Percentiles rank a stretch among this genome's conserved stretches.
phyloP scores from a whole-genome alignment of 176 grass and related monocot species.

The Triticum urartu region DNA sequence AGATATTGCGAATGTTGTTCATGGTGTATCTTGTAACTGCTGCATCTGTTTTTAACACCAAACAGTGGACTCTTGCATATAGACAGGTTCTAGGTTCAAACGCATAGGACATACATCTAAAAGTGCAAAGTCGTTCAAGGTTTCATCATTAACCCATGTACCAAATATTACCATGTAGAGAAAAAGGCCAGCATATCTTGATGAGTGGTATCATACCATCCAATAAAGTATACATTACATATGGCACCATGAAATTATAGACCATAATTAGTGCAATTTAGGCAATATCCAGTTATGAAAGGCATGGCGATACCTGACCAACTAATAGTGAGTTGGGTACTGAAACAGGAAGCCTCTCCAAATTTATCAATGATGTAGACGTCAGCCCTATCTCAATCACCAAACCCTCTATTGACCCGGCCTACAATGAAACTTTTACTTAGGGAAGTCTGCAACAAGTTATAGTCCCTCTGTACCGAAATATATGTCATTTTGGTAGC shows the following conservation, averaged over 20 bases:
- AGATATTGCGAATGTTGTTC: not conserved
- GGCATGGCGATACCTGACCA: conserved; percentile 46
- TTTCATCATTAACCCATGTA: not conserved
- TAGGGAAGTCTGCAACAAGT: no score
- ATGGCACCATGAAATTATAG: not conserved
- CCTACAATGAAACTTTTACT: conserved; percentile 34
- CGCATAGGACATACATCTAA: not conserved
- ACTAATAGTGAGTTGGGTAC: conserved; percentile 78
- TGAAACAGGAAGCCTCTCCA: conserved; percentile 64
- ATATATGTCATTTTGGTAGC: no score
- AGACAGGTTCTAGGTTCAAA: not conserved
- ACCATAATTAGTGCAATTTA: not conserved
- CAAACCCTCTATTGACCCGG: conserved; percentile 77
- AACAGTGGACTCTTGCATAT: not conserved
- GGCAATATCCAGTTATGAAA: not conserved
- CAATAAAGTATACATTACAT: not conserved
- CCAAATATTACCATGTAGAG: not conserved
- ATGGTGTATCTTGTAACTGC: not conserved
- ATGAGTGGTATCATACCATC: not conserved
- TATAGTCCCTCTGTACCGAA: no score
- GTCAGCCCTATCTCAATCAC: conserved; percentile 72
- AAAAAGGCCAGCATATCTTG: not conserved
- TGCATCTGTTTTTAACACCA: not conserved
- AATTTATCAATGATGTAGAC: conserved; percentile 57
- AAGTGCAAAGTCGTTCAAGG: not conserved